These are phyloP conservation scores for Quercus mongolica DNA, from an alignment of 306 rosid species.

Conservation along the genomic window DNA sequence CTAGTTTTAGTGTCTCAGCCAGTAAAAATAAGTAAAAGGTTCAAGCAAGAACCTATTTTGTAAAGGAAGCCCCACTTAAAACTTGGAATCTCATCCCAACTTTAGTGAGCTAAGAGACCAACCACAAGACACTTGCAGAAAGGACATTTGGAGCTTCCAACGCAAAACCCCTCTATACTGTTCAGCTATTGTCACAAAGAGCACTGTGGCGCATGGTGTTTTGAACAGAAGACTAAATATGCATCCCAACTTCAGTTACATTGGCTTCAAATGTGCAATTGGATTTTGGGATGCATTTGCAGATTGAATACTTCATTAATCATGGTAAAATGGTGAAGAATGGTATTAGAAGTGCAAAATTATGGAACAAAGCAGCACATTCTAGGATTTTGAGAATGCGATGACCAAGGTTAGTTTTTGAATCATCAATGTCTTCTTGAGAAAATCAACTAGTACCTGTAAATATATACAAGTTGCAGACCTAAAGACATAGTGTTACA, in stretches of 20 bases:
- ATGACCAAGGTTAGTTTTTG: not conserved
- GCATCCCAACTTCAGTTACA: conserved; percentile 6
- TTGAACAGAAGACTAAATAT: not conserved
- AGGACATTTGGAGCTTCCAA: not conserved
- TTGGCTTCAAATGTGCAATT: conserved; percentile 1
- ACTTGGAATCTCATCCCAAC: no score
- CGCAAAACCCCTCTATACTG: not conserved
- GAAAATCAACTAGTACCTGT: conserved; percentile 1
- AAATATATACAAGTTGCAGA: not conserved
- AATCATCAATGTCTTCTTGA: not conserved
- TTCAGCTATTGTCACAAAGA: not conserved
- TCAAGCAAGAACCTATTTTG: not conserved
- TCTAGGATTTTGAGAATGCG: conserved; percentile 23
- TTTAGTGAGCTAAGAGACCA: no score
- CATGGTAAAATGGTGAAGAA: conserved; percentile 7
- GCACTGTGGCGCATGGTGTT: not conserved
- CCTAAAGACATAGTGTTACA: not conserved
- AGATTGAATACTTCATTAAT: conserved; percentile 14
- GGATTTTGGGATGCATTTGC: conserved; percentile 10
- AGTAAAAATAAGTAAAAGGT: not conserved
- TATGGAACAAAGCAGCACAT: conserved; percentile 22
- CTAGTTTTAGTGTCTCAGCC: no score
- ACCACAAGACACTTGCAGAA: not conserved
- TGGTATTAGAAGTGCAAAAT: not conserved
- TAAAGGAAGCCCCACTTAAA: not conserved